Conservation (phyloP, 2,329 filamentous ascomycete species). For the Epichloe bromicola region DNA sequence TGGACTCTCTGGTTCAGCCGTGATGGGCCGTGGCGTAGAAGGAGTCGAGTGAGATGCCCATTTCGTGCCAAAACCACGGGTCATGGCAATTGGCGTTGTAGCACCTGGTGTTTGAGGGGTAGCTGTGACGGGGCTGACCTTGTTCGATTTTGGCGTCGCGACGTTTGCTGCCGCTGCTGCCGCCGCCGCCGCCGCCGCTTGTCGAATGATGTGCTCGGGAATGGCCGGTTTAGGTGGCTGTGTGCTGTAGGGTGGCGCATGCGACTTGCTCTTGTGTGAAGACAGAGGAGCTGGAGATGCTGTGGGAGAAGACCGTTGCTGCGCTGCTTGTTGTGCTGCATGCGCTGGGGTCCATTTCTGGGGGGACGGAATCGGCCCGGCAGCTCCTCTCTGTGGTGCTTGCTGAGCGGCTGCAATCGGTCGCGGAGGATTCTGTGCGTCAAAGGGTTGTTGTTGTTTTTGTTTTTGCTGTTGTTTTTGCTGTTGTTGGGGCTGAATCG, state of each 20-base stretch:
- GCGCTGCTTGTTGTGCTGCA: slow-evolving; percentile 12
- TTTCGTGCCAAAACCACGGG: slow-evolving; percentile 36
- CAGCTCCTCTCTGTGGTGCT: slow-evolving; percentile 11
- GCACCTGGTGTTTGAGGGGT: slow-evolving; percentile 23
- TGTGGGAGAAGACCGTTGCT: slow-evolving; percentile 11
- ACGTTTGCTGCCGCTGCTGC: slow-evolving; percentile 11
- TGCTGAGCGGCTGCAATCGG: slow-evolving; percentile 21
- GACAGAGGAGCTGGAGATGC: slow-evolving; percentile 13
- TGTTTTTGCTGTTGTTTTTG: slow-evolving; percentile 13
- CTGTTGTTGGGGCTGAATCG: slow-evolving; percentile 18
- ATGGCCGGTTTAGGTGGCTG: slow-evolving; percentile 25
- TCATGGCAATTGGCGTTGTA: slow-evolving; percentile 16
- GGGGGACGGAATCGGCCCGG: slow-evolving; percentile 13
- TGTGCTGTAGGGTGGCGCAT: slow-evolving; percentile 16
- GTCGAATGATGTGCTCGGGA: slow-evolving; percentile 29
- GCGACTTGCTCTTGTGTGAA: slow-evolving; percentile 17
- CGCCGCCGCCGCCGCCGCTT: slow-evolving; percentile 15
- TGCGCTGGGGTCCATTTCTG: slow-evolving; percentile 21
- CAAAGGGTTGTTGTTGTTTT: slow-evolving; percentile 10
- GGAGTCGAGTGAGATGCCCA: slow-evolving; percentile 46
- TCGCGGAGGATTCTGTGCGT: slow-evolving; percentile 11
- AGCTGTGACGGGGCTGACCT: slow-evolving; percentile 17
- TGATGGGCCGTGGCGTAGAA: slow-evolving; percentile 37
- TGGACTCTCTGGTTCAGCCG: slow-evolving; percentile 34
- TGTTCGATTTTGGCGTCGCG: slow-evolving; percentile 17